Evolutionary conservation across 345 rosid species (phyloP).

Genomic region (Lumnitzera racemosa): DNA sequence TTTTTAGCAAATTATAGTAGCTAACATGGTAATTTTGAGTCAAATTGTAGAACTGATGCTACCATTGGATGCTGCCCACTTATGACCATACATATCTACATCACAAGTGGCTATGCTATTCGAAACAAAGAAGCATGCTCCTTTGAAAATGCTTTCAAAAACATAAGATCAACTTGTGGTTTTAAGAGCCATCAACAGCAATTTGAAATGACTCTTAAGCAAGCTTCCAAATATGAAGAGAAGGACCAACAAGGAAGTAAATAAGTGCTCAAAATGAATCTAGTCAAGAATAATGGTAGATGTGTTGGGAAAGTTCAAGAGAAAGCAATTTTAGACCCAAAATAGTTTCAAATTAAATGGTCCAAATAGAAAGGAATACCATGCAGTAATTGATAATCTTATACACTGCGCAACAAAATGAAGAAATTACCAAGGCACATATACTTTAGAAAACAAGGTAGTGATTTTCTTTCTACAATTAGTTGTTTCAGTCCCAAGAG

Average conservation of each 20-base stretch:
- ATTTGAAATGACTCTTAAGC: constrained; percentile 62
- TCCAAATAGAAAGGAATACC: too few species aligned
- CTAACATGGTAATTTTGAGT: constrained; percentile 39
- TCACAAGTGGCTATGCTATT: constrained; percentile 97
- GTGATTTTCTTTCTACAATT: too few species aligned
- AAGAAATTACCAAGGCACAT: too few species aligned
- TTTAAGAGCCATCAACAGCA: constrained; percentile 54
- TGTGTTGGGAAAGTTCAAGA: too few species aligned
- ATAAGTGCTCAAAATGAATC: background rate
- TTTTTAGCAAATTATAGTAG: constrained; percentile 73
- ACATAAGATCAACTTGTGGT: constrained; percentile 63
- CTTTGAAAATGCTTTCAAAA: constrained; percentile 50
- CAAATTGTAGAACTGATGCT: constrained; percentile 27
- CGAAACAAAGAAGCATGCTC: constrained; percentile 76
- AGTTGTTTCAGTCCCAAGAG: too few species aligned
- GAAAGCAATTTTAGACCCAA: too few species aligned
- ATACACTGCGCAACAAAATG: too few species aligned
- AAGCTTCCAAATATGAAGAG: constrained; percentile 41
- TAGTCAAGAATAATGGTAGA: too few species aligned
- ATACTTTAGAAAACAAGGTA: too few species aligned
- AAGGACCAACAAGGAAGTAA: constrained; percentile 4
- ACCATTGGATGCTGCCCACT: constrained; percentile 20
- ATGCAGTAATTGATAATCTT: too few species aligned
- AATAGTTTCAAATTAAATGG: too few species aligned
- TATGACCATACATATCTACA: constrained; percentile 78